These are phyloP conservation scores for Candida patagonica DNA, from an alignment of 805 yeast species.

Conservation along the genomic window DNA sequence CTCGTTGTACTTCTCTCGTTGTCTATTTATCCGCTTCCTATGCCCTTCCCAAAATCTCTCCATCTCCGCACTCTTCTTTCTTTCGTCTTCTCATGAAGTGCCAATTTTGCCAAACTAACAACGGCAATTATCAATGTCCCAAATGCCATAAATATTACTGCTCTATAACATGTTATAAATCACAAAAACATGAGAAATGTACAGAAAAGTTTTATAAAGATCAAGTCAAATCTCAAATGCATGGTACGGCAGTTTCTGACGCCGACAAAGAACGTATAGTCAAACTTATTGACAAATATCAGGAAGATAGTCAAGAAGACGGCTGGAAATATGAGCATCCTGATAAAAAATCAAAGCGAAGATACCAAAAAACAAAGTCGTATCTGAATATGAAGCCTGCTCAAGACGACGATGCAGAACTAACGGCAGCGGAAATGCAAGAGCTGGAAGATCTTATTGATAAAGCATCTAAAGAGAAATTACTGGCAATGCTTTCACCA, in stretches of 20 bases:
- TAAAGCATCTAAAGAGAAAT: conserved; percentile 9
- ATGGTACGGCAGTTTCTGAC: background rate
- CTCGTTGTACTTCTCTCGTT: background rate
- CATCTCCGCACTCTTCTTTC: background rate
- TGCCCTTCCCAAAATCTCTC: background rate
- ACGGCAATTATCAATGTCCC: conserved; percentile 17
- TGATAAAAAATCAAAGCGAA: conserved; percentile 3
- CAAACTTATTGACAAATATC: conserved; percentile 10
- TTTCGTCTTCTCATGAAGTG: conserved; percentile 4
- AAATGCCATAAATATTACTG: conserved; percentile 15
- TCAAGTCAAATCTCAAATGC: conserved; percentile 9
- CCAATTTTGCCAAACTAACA: conserved; percentile 5
- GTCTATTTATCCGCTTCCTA: background rate
- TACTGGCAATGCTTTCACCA: conserved; percentile 13
- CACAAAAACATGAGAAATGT: conserved; percentile 12
- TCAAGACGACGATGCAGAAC: conserved; percentile 7
- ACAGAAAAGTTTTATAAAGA: conserved; percentile 13
- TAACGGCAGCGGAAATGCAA: conserved; percentile 7
- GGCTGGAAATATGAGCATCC: conserved; percentile 15
- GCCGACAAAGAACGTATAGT: conserved; percentile 10
- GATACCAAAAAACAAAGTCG: conserved; percentile 3
- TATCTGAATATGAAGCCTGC: background rate
- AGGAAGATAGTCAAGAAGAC: background rate
- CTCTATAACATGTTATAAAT: conserved; percentile 14
- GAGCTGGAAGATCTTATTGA: conserved; percentile 14